Percentiles rank a stretch among this genome's conserved stretches.
Conservation (phyloP, 768 basidiomycete genomes). For the Phylloporus arenicola region DNA sequence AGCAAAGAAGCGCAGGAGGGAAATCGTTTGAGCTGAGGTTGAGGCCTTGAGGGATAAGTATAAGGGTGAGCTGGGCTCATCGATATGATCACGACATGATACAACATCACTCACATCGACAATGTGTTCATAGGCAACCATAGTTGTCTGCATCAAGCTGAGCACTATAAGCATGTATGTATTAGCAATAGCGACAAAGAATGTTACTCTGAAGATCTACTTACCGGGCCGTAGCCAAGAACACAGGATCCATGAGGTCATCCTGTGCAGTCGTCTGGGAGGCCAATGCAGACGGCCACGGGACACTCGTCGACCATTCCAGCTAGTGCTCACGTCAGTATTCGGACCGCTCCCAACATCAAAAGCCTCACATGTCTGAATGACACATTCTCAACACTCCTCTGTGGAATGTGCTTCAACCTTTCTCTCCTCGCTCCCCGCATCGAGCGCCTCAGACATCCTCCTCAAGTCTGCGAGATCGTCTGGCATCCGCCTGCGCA, state of each 20-base stretch:
- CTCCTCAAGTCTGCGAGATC: constrained; percentile 68
- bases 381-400: constrained; percentile 86
- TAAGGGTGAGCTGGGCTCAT: too few relatives aligned
- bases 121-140: too few relatives aligned
- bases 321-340: constrained; percentile 37
- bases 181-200: background rate
- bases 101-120: too few relatives aligned
- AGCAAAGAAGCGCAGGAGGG: too few relatives aligned
- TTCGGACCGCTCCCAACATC: background rate
- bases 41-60: too few relatives aligned
- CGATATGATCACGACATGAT: too few relatives aligned
- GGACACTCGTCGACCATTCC: constrained; percentile 83
- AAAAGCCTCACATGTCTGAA: constrained; percentile 63
- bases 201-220: background rate
- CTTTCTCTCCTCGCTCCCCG: constrained; percentile 74
- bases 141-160: constrained; percentile 90
- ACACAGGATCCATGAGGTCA: constrained; percentile 48
- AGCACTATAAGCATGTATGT: constrained; percentile 24
- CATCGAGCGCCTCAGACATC: constrained; percentile 69
- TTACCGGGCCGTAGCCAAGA: constrained; percentile 62
- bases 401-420: constrained; percentile 85
- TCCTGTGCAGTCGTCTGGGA: constrained; percentile 25
- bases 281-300: constrained; percentile 57
- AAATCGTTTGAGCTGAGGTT: too few relatives aligned
- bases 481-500: constrained; percentile 74